Evolutionary conservation across 2,329 filamentous ascomycete species (phyloP).

Genomic region (Karstenula rhodostoma): DNA sequence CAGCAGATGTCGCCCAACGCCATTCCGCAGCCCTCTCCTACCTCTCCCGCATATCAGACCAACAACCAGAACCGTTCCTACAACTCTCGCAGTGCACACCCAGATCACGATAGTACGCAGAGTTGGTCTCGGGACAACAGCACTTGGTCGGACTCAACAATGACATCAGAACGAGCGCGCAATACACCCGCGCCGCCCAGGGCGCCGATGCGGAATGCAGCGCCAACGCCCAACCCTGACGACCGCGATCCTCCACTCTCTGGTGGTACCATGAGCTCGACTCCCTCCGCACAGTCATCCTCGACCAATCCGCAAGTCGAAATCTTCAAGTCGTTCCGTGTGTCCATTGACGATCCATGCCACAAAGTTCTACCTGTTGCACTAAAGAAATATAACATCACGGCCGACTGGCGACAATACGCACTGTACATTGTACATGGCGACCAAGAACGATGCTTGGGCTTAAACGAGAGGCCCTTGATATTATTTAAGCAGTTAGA

Average conservation of each 20-base stretch:
- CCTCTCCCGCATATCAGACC: conserved; percentile 58
- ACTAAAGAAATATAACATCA: conserved; percentile 97
- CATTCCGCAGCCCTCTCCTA: conserved; percentile 57
- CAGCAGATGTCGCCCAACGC: conserved; percentile 52
- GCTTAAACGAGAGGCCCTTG: conserved; percentile 89
- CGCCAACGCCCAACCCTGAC: conserved; percentile 40
- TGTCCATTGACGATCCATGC: conserved; percentile 97
- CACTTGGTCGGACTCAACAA: conserved; percentile 41
- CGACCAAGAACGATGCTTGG: conserved; percentile 94
- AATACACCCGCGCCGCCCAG: conserved; percentile 45
- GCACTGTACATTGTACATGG: conserved; percentile 98
- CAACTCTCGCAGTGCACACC: conserved; percentile 38
- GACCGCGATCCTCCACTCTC: conserved; percentile 49
- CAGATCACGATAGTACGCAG: conserved; percentile 41
- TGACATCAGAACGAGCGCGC: conserved; percentile 39
- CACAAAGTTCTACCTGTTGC: conserved; percentile 96
- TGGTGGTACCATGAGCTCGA: conserved; percentile 39
- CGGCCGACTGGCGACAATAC: conserved; percentile 96
- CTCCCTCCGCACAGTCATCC: conserved; percentile 35
- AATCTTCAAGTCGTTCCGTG: conserved; percentile 98
- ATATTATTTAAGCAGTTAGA: conserved; percentile 98
- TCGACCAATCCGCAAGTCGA: conserved; percentile 71
- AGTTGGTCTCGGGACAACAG: conserved; percentile 41
- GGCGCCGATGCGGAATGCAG: conserved; percentile 41
- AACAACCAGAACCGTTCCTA: conserved; percentile 36